Base-by-base conservation (phyloP, 805 yeast species). In the Kregervanrija pseudodelftensis region DNA sequence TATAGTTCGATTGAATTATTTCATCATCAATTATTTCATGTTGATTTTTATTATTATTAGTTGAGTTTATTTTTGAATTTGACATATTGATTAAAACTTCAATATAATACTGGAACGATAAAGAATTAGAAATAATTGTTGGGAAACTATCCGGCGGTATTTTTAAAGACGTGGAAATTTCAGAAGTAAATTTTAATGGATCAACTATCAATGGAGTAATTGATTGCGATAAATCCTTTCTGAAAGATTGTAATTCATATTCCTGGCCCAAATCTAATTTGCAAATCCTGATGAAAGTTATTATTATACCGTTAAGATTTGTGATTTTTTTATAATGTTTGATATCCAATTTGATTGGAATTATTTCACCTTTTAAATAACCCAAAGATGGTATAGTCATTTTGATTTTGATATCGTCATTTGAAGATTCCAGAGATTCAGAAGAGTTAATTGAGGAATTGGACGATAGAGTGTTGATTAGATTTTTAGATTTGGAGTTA, bases 91-190 rank as follows among this genome's bases (percentile, higher is more conserved):
- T 78, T 45, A 87, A 71, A 3, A 85, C 89, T 59, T 89, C 97
- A 12, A 89, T 67, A 57, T 83, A 85, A 59, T 90, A 89, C 57
- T 85, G 91, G 61, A 89, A 89, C 3, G 88, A 73, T 8, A 88
- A 87, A 40, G 82, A 65, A 2, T 78, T 79, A 42, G 85, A 76
- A 13, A 77, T 72, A 11, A 87, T 85, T 0, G 95, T 85, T 1
- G 96, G 95, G 58, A 89, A 87, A 0, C 85, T 80, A 54, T 89
- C 96, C 0, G 84, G 77, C 0, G 97, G 96, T 0, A 89, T 80
- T 49, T 80, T 70, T 15, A 89, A 63, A 36, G 77, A 74, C 0
- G 90, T 77, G 31, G 76, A 76, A 9, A 82, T 69, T 32, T 76
- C 80, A 36, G 80, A 72, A 13, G 70, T 63, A 35, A 79, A 66